Evolutionary conservation across 2,329 filamentous ascomycete genomes (phyloP).

Genomic region (Coniochaeta sp.): DNA sequence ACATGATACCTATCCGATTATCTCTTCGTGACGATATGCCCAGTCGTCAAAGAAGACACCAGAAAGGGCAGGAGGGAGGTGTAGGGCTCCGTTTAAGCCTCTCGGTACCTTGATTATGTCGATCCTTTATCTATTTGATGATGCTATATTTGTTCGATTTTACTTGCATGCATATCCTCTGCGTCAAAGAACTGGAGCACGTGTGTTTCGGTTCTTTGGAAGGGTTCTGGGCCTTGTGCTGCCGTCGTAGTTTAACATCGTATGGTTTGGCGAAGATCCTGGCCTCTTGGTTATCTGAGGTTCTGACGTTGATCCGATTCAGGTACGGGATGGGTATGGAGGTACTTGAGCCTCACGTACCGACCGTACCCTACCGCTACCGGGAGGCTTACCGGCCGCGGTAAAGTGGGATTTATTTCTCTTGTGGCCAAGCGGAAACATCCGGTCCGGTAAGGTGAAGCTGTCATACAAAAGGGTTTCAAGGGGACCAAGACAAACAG

Average conservation of each 20-base stretch:
- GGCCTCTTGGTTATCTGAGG: background rate
- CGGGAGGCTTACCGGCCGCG: background rate
- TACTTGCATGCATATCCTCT: background rate
- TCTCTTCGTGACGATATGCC: no score
- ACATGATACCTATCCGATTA: background rate
- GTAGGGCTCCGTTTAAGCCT: background rate
- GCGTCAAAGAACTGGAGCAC: background rate
- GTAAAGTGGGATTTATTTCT: background rate
- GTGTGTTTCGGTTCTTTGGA: background rate
- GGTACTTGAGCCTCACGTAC: background rate
- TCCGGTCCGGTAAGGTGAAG: no score
- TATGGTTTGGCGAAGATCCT: no score
- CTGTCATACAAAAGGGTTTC: no score
- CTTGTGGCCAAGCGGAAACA: no score
- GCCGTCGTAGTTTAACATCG: no score
- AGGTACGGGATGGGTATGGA: background rate
- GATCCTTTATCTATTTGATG: no score
- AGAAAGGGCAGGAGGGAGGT: background rate
- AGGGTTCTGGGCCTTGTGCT: no score
- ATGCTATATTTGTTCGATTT: background rate
- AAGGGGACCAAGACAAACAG: no score
- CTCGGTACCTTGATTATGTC: background rate
- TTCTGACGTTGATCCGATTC: background rate
- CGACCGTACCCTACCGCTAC: no score
- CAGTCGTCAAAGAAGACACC: no score